A percentile compares a stretch with the other conserved stretches of the same genome.
phyloP scores from a whole-genome alignment of 805 yeast genomes.

The Pichia kluyveri region DNA sequence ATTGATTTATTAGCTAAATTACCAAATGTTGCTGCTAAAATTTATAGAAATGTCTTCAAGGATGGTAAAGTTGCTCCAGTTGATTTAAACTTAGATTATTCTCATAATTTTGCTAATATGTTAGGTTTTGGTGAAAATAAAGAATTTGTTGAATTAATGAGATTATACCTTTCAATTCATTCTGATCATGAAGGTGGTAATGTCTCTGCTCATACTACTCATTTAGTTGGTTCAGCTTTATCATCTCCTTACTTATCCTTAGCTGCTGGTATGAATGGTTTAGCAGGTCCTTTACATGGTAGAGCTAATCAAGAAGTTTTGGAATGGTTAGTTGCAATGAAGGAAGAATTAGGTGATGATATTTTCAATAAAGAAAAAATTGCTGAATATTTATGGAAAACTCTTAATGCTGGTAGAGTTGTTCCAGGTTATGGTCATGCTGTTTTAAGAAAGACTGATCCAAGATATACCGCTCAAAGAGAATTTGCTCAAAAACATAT shows the following conservation, averaged over 20 bases:
- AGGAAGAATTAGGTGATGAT: slow-evolving; percentile 60
- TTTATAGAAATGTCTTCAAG: slow-evolving; percentile 77
- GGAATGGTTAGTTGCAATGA: slow-evolving; percentile 68
- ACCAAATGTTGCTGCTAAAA: slow-evolving; percentile 73
- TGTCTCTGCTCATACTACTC: slow-evolving; percentile 82
- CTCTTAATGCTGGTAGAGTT: slow-evolving; percentile 74
- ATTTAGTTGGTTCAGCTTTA: slow-evolving; percentile 75
- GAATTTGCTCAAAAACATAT: slow-evolving; percentile 67
- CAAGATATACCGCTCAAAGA: slow-evolving; percentile 80
- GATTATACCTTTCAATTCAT: slow-evolving; percentile 75
- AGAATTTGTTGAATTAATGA: slow-evolving; percentile 70
- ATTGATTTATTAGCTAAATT: slow-evolving; percentile 73
- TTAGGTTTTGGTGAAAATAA: slow-evolving; percentile 51
- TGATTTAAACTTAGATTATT: slow-evolving; percentile 52
- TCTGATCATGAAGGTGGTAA: slow-evolving; percentile 90
- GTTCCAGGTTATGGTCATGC: slow-evolving; percentile 90
- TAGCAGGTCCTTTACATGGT: slow-evolving; percentile 84
- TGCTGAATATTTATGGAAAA: slow-evolving; percentile 71
- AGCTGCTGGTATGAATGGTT: slow-evolving; percentile 78
- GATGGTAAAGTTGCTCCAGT: slow-evolving; percentile 58
- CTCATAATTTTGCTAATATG: slow-evolving; percentile 52
- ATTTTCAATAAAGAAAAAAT: slow-evolving; percentile 52
- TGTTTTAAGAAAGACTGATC: slow-evolving; percentile 81
- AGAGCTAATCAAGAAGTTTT: slow-evolving; percentile 84
- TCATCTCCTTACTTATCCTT: slow-evolving; percentile 70